Conservation (phyloP, 495 filamentous ascomycete species). For the Aspergillus bertholletiae region DNA sequence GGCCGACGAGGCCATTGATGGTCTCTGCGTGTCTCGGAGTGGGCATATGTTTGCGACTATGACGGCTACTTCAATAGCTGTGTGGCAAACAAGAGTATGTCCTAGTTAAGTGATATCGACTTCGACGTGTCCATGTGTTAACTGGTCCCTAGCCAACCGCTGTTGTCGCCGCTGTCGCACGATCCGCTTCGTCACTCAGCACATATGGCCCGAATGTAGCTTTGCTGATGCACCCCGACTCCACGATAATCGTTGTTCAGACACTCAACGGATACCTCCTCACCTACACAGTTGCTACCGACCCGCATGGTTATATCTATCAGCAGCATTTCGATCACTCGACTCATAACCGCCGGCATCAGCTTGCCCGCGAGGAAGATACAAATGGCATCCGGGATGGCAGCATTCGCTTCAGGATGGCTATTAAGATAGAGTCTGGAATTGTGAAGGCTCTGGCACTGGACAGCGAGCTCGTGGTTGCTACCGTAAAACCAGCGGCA, state of each 20-base stretch:
- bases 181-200: slow-evolving; percentile 71
- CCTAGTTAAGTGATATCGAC: slow-evolving; percentile 6
- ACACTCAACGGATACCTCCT: slow-evolving; percentile 85
- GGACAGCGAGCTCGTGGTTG: slow-evolving; percentile 90
- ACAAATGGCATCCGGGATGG: slow-evolving; percentile 80
- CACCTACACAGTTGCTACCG: slow-evolving; percentile 88
- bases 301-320: slow-evolving; percentile 78
- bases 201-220: slow-evolving; percentile 83
- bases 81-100: slow-evolving; percentile 93
- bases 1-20: slow-evolving; percentile 61
- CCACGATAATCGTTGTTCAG: slow-evolving; percentile 87
- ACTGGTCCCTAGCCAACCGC: slow-evolving; percentile 70
- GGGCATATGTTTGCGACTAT: slow-evolving; percentile 89
- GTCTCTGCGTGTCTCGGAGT: slow-evolving; percentile 72
- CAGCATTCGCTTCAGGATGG: slow-evolving; percentile 91
- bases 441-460: slow-evolving; percentile 84
- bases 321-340: slow-evolving; percentile 70
- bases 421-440: slow-evolving; percentile 96
- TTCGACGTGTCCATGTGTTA: slow-evolving; percentile 20
- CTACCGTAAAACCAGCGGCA: slow-evolving; percentile 87
- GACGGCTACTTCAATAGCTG: slow-evolving; percentile 72
- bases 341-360: slow-evolving; percentile 68
- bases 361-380: slow-evolving; percentile 62
- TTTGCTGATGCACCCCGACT: slow-evolving; percentile 86
- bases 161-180: slow-evolving; percentile 77